Evolutionary conservation across 2,329 filamentous ascomycete genomes (phyloP).

Genomic region (Ceratocystiopsis sp.): DNA sequence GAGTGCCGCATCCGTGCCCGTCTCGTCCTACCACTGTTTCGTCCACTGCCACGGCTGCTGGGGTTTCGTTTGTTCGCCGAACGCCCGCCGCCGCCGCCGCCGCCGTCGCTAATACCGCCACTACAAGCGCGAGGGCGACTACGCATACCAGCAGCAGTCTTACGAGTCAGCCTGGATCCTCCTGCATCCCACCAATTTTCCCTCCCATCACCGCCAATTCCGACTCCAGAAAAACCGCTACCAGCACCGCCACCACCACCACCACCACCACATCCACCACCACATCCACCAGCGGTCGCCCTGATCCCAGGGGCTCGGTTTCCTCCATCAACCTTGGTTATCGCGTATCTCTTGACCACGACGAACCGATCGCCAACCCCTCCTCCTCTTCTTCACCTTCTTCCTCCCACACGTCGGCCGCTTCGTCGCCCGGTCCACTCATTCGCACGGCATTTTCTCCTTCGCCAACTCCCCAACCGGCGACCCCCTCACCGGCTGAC

Average conservation of each 20-base stretch:
- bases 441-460: conserved; percentile 18
- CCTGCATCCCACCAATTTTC: no score
- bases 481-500: conserved; percentile 20
- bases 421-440: conserved; percentile 15
- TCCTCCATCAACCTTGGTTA: not conserved
- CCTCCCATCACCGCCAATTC: no score
- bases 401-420: conserved; percentile 3
- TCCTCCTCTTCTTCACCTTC: conserved; percentile 2
- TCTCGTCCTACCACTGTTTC: conserved; percentile 1
- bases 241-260: not conserved
- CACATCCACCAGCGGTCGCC: not conserved
- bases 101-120: no score
- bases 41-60: not conserved
- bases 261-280: not conserved
- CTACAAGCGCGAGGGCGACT: no score
- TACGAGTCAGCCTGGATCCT: no score
- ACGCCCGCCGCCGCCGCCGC: no score
- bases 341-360: conserved; percentile 1
- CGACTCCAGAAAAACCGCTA: not conserved
- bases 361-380: not conserved
- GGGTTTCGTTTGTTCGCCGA: no score
- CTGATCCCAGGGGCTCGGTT: not conserved
- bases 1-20: not conserved
- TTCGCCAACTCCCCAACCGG: conserved; percentile 26
- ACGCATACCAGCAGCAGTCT: no score